Percentiles rank a stretch among this genome's conserved stretches.
phyloP scores from a whole-genome alignment of 805 yeast species.

The Lipomyces chichibuensis region DNA sequence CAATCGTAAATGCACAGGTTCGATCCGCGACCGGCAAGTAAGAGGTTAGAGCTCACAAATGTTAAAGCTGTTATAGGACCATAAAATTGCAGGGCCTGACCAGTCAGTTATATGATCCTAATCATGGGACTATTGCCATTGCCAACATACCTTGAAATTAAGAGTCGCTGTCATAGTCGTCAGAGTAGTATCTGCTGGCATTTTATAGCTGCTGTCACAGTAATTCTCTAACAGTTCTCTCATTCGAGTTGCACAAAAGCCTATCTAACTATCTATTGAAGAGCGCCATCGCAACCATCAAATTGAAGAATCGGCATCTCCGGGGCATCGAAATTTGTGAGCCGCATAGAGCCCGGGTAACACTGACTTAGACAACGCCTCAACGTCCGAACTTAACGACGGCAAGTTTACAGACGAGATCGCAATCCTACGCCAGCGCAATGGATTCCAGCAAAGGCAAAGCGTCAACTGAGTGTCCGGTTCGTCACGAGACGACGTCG shows the following conservation, averaged over 20 bases:
- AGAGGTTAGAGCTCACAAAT: conserved; percentile 45
- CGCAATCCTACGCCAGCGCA: neutral
- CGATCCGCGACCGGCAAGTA: conserved; percentile 76
- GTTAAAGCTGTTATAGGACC: conserved; percentile 76
- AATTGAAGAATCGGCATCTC: no score
- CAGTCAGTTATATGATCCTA: neutral
- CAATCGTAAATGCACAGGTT: conserved; percentile 58
- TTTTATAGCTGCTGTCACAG: neutral
- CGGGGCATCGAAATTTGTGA: neutral
- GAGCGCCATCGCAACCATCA: no score
- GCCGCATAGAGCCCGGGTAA: neutral
- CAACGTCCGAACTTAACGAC: no score
- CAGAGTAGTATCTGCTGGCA: neutral
- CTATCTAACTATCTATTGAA: no score
- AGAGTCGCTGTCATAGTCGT: neutral
- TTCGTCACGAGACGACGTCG: conserved; percentile 28
- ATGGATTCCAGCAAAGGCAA: conserved; percentile 11
- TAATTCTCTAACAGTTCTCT: neutral
- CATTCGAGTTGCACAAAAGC: neutral
- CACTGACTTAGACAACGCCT: neutral
- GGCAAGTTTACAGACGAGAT: no score
- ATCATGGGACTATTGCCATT: neutral
- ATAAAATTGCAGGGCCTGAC: conserved; percentile 37
- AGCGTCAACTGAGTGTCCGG: conserved; percentile 34
- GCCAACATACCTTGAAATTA: neutral